Evolutionary conservation across 2,329 filamentous ascomycete species (phyloP).

Genomic region (Sclerotinia minor): DNA sequence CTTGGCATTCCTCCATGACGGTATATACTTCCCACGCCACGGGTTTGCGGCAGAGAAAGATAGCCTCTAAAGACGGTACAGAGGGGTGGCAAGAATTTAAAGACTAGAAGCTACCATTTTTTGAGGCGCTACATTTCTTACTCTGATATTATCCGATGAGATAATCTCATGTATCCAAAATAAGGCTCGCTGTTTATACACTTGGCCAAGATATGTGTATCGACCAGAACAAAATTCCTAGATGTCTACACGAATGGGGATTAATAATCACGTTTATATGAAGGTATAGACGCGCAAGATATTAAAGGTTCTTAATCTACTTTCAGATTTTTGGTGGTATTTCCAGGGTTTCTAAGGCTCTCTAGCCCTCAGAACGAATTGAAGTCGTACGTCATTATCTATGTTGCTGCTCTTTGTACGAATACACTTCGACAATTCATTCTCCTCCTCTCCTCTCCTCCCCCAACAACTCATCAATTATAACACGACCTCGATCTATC

Average conservation of each 20-base stretch:
- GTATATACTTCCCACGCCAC: background rate
- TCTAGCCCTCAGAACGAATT: background rate
- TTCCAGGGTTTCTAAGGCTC: background rate
- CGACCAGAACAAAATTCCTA: background rate
- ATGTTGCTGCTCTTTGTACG: background rate
- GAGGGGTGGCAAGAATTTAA: background rate
- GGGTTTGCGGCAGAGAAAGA: background rate
- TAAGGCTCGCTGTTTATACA: background rate
- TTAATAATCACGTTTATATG: background rate
- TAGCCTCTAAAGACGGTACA: background rate
- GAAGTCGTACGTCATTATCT: background rate
- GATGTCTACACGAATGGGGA: background rate
- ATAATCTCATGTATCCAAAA: background rate
- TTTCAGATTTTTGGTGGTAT: background rate
- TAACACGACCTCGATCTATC: background rate
- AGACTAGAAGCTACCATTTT: background rate
- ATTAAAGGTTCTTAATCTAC: background rate
- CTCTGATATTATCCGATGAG: background rate
- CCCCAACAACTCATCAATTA: background rate
- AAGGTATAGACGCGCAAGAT: background rate
- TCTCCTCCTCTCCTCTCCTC: background rate
- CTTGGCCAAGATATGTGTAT: background rate
- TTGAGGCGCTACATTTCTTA: background rate
- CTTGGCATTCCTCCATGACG: background rate
- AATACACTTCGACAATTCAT: background rate